Evolutionary conservation across 2,329 filamentous ascomycete genomes (phyloP).

Genomic region (Aureobasidium lini): DNA sequence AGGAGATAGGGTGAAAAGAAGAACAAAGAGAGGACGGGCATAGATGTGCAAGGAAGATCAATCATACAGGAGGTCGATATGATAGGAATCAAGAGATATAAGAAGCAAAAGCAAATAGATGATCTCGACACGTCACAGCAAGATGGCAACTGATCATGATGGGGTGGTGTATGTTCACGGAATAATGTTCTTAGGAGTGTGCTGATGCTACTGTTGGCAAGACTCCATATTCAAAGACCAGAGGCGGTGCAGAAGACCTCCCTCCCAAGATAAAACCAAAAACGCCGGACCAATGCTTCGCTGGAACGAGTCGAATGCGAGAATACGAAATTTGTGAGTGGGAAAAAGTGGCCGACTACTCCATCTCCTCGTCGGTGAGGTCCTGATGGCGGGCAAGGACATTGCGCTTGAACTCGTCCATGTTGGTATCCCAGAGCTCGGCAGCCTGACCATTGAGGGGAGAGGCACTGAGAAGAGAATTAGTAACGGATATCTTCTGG

Average conservation of each 20-base stretch:
- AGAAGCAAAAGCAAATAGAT: no score
- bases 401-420: conserved; percentile 74
- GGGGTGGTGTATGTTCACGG: no score
- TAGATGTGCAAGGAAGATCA: neutral
- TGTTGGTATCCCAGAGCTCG: conserved; percentile 87
- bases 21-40: neutral
- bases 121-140: no score
- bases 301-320: neutral
- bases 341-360: neutral
- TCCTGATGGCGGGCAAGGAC: conserved; percentile 58
- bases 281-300: conserved; percentile 8
- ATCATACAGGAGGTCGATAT: no score
- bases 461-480: conserved; percentile 57
- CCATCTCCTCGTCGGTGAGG: conserved; percentile 38
- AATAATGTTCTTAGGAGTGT: no score
- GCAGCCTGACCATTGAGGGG: conserved; percentile 95
- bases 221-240: neutral
- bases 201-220: no score
- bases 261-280: neutral
- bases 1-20: conserved; percentile 16
- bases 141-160: no score
- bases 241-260: neutral
- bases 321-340: neutral
- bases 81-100: no score
- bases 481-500: conserved; percentile 12